A percentile compares a stretch with the other conserved stretches of the same genome.
Conservation (phyloP, 352 stramenopile genomes). For the Phytophthora cajani region DNA sequence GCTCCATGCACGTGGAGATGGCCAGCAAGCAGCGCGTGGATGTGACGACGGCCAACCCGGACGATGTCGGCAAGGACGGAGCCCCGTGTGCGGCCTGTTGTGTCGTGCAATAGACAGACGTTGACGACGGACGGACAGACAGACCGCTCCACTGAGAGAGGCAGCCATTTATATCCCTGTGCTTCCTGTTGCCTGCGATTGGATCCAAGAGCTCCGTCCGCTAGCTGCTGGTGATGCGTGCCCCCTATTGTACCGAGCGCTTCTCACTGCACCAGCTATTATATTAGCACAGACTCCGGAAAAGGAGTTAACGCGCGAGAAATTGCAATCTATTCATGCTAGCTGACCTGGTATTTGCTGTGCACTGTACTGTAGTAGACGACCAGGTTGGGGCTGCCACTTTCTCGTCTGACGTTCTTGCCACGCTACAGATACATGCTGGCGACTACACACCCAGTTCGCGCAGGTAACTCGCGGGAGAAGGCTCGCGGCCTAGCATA, state of each 20-base stretch:
- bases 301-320: conserved; percentile 41
- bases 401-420: conserved; percentile 4
- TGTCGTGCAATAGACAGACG: conserved; percentile 66
- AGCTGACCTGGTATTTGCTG: conserved; percentile 21
- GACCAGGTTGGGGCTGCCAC: background rate
- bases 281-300: conserved; percentile 31
- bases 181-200: conserved; percentile 19
- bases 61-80: conserved; percentile 52
- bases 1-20: conserved; percentile 34
- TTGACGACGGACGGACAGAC: conserved; percentile 15
- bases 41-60: conserved; percentile 14
- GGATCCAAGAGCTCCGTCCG: conserved; percentile 5
- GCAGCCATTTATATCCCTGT: conserved; percentile 32
- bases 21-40: conserved; percentile 39
- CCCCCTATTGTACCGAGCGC: conserved; percentile 19
- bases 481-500: conserved; percentile 70
- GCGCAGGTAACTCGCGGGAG: conserved; percentile 66
- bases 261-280: conserved; percentile 36
- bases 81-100: conserved; percentile 68
- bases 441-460: conserved; percentile 67
- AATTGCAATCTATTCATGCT: conserved; percentile 47
- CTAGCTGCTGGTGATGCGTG: conserved; percentile 9
- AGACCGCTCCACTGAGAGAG: conserved; percentile 12
- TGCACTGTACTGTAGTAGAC: conserved; percentile 1
- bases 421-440: conserved; percentile 3